phyloP scores from a whole-genome alignment of 306 rosid species.

The Cucurbita maxima region DNA sequence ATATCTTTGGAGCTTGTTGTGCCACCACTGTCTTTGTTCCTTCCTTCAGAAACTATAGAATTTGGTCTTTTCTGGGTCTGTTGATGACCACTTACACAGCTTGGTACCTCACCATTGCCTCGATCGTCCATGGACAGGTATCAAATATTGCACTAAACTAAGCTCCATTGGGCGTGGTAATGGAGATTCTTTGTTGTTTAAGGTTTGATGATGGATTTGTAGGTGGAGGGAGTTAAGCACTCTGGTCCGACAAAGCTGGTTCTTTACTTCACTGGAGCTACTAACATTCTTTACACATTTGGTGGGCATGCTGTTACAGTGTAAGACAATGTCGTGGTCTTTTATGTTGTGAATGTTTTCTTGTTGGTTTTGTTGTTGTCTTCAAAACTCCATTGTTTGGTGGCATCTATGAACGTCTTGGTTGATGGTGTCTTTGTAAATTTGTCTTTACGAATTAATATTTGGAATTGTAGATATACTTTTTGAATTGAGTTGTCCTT shows the following conservation, averaged over 20 bases:
- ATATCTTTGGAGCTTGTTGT: slow-evolving; percentile 96
- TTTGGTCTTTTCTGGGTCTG: slow-evolving; percentile 95
- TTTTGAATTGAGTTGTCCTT: background rate
- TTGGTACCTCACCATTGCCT: slow-evolving; percentile 86
- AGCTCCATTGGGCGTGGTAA: background rate
- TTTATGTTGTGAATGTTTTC: background rate
- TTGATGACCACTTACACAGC: slow-evolving; percentile 98
- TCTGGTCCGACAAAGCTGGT: slow-evolving; percentile 85
- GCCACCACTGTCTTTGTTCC: slow-evolving; percentile 98
- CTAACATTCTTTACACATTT: slow-evolving; percentile 98
- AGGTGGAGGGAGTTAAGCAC: slow-evolving; percentile 78
- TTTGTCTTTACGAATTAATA: background rate
- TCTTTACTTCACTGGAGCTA: slow-evolving; percentile 94
- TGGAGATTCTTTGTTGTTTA: background rate
- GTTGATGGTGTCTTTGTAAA: background rate
- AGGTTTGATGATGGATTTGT: background rate
- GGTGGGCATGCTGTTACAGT: slow-evolving; percentile 99
- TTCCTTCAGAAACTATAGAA: slow-evolving; percentile 87
- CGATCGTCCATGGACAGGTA: slow-evolving; percentile 89
- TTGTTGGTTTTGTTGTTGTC: background rate
- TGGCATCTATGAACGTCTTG: background rate
- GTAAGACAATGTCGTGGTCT: slow-evolving; percentile 40
- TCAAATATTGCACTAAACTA: background rate
- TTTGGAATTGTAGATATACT: background rate
- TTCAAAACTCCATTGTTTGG: background rate